phyloP scores from a whole-genome alignment of 495 filamentous ascomycete species.

The Aspergillus egyptiacus region DNA sequence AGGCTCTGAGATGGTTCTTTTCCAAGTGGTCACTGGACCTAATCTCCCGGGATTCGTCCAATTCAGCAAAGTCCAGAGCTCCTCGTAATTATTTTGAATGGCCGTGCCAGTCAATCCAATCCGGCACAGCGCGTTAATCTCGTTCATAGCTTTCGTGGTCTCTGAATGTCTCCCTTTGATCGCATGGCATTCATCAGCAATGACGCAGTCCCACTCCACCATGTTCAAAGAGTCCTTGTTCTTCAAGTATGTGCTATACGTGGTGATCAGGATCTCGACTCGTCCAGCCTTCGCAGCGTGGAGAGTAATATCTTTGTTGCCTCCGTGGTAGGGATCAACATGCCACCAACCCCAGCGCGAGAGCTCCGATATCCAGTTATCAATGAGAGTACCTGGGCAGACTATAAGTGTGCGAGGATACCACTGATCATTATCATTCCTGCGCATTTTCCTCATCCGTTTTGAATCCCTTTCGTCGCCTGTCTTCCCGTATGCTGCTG shows the following conservation, averaged over 20 bases:
- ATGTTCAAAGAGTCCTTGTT: slow-evolving; percentile 72
- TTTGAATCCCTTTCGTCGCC: slow-evolving; percentile 84
- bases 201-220: slow-evolving; percentile 91
- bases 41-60: slow-evolving; percentile 92
- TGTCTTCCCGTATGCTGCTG: slow-evolving; percentile 90
- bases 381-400: slow-evolving; percentile 81
- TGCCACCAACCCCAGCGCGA: slow-evolving; percentile 95
- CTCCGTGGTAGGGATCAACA: slow-evolving; percentile 74
- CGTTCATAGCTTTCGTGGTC: slow-evolving; percentile 81
- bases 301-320: slow-evolving; percentile 64
- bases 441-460: slow-evolving; percentile 84
- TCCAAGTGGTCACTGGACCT: slow-evolving; percentile 75
- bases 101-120: slow-evolving; percentile 94
- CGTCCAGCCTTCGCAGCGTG: slow-evolving; percentile 68
- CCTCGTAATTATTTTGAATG: slow-evolving; percentile 97
- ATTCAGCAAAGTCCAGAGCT: slow-evolving; percentile 93
- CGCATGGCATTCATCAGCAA: slow-evolving; percentile 93
- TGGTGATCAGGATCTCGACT: slow-evolving; percentile 87
- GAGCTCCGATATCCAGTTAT: slow-evolving; percentile 86
- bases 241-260: slow-evolving; percentile 79
- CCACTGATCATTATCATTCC: slow-evolving; percentile 52
- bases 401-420: slow-evolving; percentile 84
- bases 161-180: slow-evolving; percentile 76
- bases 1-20: slow-evolving; percentile 65
- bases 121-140: slow-evolving; percentile 85